Conservation (phyloP, 2,329 filamentous ascomycete species). For the Ophiosphaerella korrae region DNA sequence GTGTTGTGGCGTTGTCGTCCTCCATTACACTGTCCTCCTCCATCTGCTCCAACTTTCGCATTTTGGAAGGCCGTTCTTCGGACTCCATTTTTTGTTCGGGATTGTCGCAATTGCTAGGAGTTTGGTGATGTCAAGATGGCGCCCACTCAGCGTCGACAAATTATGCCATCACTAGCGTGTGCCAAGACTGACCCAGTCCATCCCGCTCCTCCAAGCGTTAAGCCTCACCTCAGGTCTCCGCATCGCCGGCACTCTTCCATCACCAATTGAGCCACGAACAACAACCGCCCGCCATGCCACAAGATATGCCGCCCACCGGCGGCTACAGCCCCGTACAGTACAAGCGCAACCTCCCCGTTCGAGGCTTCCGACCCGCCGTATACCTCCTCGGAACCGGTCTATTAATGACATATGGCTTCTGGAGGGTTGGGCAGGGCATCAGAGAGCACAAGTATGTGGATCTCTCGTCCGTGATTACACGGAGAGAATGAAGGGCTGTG, state of each 20-base stretch:
- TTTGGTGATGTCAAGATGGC: constrained; percentile 7
- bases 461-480: neutral
- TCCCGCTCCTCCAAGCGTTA: constrained; percentile 20
- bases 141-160: constrained; percentile 34
- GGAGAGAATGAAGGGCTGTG: neutral
- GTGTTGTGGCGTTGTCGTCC: constrained; percentile 14
- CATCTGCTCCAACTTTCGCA: constrained; percentile 57
- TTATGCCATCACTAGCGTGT: constrained; percentile 35
- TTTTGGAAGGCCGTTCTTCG: constrained; percentile 61
- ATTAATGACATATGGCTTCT: constrained; percentile 90
- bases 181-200: constrained; percentile 30
- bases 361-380: constrained; percentile 82
- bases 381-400: constrained; percentile 77
- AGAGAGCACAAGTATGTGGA: constrained; percentile 83
- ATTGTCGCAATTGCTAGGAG: neutral
- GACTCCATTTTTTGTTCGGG: constrained; percentile 55
- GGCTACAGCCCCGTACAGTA: constrained; percentile 98
- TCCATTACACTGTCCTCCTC: constrained; percentile 9
- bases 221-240: constrained; percentile 34
- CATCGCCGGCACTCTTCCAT: constrained; percentile 27
- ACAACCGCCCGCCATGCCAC: constrained; percentile 71
- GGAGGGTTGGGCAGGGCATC: constrained; percentile 79
- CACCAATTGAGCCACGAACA: constrained; percentile 36
- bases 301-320: constrained; percentile 95
- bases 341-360: constrained; percentile 92